Conservation (phyloP, 2,329 filamentous ascomycete genomes). For the Paecilomyces fulvus region DNA sequence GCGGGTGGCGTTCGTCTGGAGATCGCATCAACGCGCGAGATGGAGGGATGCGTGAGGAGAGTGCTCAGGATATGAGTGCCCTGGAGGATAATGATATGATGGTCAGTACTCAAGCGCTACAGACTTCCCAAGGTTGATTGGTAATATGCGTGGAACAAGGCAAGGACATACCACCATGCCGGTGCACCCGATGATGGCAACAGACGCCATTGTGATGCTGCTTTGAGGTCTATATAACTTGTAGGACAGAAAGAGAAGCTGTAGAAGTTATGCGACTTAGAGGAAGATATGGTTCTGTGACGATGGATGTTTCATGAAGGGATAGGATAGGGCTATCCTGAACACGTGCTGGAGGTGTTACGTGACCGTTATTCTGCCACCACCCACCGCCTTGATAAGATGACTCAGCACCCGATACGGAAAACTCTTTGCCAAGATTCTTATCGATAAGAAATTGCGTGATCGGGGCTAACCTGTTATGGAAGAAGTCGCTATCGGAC, state of each 20-base stretch:
- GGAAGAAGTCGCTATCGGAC: too few species aligned
- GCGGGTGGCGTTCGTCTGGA: constrained; percentile 35
- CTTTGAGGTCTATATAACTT: neutral
- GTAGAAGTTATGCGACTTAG: neutral
- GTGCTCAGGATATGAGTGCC: constrained; percentile 65
- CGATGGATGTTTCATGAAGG: neutral
- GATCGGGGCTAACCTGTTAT: constrained; percentile 7
- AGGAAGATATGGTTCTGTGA: neutral
- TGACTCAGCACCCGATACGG: neutral
- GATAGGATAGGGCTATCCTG: neutral
- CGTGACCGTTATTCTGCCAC: neutral
- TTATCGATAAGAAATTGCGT: constrained; percentile 14
- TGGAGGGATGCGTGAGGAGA: constrained; percentile 31
- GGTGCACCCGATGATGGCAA: constrained; percentile 39
- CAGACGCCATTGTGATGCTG: constrained; percentile 32
- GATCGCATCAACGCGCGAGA: constrained; percentile 37
- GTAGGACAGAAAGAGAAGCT: neutral
- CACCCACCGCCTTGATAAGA: neutral
- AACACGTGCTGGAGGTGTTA: neutral
- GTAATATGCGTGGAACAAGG: neutral
- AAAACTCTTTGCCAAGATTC: neutral
- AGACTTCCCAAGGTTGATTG: neutral
- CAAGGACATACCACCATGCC: constrained; percentile 41
- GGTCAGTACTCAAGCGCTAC: neutral
- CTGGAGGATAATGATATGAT: constrained; percentile 33